Conservation (phyloP, 148 eudicot genomes). For the Rhododendron mucronatum region DNA sequence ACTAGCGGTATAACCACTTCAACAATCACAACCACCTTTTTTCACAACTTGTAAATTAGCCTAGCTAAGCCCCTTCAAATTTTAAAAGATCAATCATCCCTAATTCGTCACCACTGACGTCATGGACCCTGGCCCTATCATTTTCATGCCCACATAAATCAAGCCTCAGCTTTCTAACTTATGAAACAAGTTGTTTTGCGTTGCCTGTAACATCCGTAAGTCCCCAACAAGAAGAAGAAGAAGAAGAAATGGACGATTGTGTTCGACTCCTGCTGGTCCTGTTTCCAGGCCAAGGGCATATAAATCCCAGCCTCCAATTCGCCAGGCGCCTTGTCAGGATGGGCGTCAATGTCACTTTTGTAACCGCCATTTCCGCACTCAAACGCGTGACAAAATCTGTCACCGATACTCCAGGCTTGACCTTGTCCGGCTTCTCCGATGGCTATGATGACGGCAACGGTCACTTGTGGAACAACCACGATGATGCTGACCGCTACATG, state of each 20-base stretch:
- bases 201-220: no score
- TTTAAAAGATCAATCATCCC: not conserved
- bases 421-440: constrained; percentile 21
- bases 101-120: not conserved
- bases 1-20: not conserved
- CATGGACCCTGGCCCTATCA: not conserved
- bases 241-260: not conserved
- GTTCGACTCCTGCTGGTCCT: constrained; percentile 27
- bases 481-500: not conserved
- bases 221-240: no score
- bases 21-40: not conserved
- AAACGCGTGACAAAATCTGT: not conserved
- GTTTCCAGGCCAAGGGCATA: constrained; percentile 43
- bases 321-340: constrained; percentile 35
- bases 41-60: not conserved
- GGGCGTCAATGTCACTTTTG: constrained; percentile 34
- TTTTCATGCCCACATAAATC: not conserved
- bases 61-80: not conserved
- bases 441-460: constrained; percentile 27
- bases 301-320: constrained; percentile 52
- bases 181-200: not conserved
- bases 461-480: not conserved
- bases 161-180: not conserved
- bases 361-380: constrained; percentile 26
- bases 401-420: not conserved